Conservation (phyloP, 768 basidiomycete genomes). For the Tulasnella sp. region DNA sequence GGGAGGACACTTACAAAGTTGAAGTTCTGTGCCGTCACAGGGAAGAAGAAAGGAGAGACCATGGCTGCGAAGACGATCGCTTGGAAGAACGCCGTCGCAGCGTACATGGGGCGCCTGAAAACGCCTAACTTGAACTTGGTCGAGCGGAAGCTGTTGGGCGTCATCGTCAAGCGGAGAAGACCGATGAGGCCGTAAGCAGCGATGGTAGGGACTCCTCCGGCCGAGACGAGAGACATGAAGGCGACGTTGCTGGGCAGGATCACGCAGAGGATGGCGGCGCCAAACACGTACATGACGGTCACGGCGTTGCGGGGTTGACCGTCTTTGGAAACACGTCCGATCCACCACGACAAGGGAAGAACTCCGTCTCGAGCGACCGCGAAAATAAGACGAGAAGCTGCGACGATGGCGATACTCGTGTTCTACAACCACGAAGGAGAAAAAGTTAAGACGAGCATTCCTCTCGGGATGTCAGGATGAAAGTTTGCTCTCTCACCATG, state of each 20-base stretch:
- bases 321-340: constrained; percentile 57
- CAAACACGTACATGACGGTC: constrained; percentile 78
- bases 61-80: constrained; percentile 65
- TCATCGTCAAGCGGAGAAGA: constrained; percentile 65
- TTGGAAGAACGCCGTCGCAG: constrained; percentile 63
- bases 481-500: constrained; percentile 44
- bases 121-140: constrained; percentile 68
- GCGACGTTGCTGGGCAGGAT: constrained; percentile 87
- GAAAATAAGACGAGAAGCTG: constrained; percentile 80
- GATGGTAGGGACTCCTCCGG: constrained; percentile 77
- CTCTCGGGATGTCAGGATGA: background rate
- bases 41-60: constrained; percentile 83
- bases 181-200: constrained; percentile 82
- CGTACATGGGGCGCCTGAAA: constrained; percentile 59
- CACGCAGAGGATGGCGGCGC: constrained; percentile 64
- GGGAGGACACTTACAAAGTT: constrained; percentile 60
- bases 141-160: constrained; percentile 61
- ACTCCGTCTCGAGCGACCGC: constrained; percentile 94
- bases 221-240: constrained; percentile 84
- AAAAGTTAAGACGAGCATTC: background rate
- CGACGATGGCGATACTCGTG: constrained; percentile 80
- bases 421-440: constrained; percentile 44
- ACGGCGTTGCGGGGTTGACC: constrained; percentile 81
- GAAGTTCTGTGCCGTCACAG: constrained; percentile 64
- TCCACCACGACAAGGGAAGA: constrained; percentile 74